phyloP scores from a whole-genome alignment of 23 red algal species.

The Gracilaria vermiculophylla region DNA sequence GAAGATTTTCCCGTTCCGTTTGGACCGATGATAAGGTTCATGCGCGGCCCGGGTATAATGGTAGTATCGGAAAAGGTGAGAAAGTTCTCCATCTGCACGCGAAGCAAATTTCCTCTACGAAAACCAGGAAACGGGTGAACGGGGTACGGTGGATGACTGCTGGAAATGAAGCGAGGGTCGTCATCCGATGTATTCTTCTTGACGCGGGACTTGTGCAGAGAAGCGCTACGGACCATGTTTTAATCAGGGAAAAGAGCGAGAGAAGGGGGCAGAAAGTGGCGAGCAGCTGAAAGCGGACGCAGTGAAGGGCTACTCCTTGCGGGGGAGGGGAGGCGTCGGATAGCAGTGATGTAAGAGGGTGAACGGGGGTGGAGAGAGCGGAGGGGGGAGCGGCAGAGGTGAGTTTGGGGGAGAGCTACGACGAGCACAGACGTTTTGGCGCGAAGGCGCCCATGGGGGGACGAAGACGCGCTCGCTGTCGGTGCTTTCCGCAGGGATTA shows the following conservation, averaged over 20 bases:
- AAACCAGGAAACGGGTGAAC: slow-evolving; percentile 58
- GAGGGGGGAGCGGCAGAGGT: too few species aligned
- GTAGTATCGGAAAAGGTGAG: slow-evolving; percentile 83
- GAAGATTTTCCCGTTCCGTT: slow-evolving; percentile 95
- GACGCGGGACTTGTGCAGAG: not conserved
- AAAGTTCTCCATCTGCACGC: slow-evolving; percentile 87
- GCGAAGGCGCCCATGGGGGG: not conserved
- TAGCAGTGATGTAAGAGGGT: not conserved
- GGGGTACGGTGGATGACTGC: not conserved
- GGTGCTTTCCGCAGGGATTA: too few species aligned
- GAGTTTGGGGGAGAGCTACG: too few species aligned
- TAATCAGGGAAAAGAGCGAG: not conserved
- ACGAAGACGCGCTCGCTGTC: too few species aligned
- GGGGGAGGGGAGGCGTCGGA: too few species aligned
- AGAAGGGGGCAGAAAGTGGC: too few species aligned
- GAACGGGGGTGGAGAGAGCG: not conserved
- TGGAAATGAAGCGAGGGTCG: not conserved
- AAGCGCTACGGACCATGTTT: slow-evolving; percentile 9
- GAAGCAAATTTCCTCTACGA: slow-evolving; percentile 70
- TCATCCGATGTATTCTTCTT: not conserved
- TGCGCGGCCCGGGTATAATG: slow-evolving; percentile 71
- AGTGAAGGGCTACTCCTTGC: too few species aligned
- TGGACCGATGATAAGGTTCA: slow-evolving; percentile 92
- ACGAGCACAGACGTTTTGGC: not conserved
- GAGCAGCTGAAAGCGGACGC: too few species aligned